phyloP scores from a whole-genome alignment of 73 alveolate species.

The Symbiodinium natans region DNA sequence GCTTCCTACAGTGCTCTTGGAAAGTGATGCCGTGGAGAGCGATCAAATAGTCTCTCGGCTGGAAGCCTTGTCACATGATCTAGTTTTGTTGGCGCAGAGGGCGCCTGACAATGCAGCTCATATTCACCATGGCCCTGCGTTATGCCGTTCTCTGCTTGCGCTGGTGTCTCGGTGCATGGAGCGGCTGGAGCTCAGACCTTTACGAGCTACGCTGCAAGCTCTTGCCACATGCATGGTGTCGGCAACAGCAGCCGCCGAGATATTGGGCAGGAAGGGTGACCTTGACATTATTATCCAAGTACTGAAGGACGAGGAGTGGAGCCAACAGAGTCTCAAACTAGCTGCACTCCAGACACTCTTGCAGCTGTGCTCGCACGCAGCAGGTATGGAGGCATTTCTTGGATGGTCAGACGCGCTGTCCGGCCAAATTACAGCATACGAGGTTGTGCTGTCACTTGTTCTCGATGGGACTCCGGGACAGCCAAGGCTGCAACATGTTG shows the following conservation, averaged over 20 bases:
- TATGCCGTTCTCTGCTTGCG: slow-evolving; percentile 34
- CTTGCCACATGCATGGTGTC: slow-evolving; percentile 60
- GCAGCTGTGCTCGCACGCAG: slow-evolving; percentile 67
- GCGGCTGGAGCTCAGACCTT: slow-evolving; percentile 57
- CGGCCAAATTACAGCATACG: slow-evolving; percentile 47
- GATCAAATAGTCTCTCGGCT: slow-evolving; percentile 2
- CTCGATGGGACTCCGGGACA: slow-evolving; percentile 78
- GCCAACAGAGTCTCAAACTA: slow-evolving; percentile 33
- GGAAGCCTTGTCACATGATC: slow-evolving; percentile 29
- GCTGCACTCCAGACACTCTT: slow-evolving; percentile 73
- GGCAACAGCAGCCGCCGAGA: slow-evolving; percentile 86
- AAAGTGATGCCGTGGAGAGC: slow-evolving; percentile 17
- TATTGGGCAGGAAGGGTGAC: slow-evolving; percentile 31
- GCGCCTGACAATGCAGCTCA: slow-evolving; percentile 81
- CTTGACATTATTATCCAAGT: slow-evolving; percentile 16
- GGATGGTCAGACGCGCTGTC: slow-evolving; percentile 62
- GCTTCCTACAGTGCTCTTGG: slow-evolving; percentile 28
- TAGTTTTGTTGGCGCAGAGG: slow-evolving; percentile 60
- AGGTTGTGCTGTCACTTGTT: slow-evolving; percentile 66
- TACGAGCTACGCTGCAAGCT: slow-evolving; percentile 75
- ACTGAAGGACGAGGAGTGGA: slow-evolving; percentile 20
- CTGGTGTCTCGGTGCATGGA: slow-evolving; percentile 69
- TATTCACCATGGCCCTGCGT: slow-evolving; percentile 60
- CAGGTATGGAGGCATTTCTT: slow-evolving; percentile 77
- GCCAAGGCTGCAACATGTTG: slow-evolving; percentile 54